phyloP scores from a whole-genome alignment of 225 moss, liverwort and hornwort genomes.

The Polytrichum commune region DNA sequence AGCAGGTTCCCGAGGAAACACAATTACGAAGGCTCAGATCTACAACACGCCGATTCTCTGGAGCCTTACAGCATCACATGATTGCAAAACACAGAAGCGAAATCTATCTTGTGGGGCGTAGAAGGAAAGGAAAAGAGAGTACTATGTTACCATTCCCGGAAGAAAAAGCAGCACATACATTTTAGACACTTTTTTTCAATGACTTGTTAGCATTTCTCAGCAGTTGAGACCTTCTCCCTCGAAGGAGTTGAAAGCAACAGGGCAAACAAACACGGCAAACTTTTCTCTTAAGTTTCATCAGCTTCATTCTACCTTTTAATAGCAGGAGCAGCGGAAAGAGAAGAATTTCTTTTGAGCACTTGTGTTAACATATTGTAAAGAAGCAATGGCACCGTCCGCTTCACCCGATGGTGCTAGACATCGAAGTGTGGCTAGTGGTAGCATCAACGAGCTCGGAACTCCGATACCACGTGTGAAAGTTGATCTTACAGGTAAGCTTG shows the following conservation, averaged over 20 bases:
- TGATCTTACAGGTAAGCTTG: constrained; percentile 40
- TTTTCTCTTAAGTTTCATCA: background rate
- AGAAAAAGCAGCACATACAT: background rate
- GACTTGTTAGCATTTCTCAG: background rate
- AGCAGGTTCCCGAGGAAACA: constrained; percentile 2
- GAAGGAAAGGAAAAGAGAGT: background rate
- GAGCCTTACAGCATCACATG: constrained; percentile 7
- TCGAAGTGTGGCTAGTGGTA: constrained; percentile 16
- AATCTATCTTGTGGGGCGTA: background rate
- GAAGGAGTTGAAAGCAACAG: background rate
- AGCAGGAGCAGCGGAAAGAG: background rate
- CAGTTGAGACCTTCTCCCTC: background rate
- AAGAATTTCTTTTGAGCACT: background rate
- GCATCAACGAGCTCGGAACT: constrained; percentile 34
- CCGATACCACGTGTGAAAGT: constrained; percentile 56
- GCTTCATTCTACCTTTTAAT: too few species aligned
- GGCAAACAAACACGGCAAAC: background rate
- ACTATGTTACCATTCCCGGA: too few species aligned
- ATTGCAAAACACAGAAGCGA: background rate
- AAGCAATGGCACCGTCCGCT: constrained; percentile 46
- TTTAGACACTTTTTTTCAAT: background rate
- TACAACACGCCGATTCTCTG: background rate
- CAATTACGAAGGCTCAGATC: constrained; percentile 4
- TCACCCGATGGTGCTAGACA: constrained; percentile 39
- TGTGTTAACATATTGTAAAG: background rate